These are phyloP conservation scores for Exophiala sp. DNA, from an alignment of 2,329 filamentous ascomycete genomes.

Conservation along the genomic window DNA sequence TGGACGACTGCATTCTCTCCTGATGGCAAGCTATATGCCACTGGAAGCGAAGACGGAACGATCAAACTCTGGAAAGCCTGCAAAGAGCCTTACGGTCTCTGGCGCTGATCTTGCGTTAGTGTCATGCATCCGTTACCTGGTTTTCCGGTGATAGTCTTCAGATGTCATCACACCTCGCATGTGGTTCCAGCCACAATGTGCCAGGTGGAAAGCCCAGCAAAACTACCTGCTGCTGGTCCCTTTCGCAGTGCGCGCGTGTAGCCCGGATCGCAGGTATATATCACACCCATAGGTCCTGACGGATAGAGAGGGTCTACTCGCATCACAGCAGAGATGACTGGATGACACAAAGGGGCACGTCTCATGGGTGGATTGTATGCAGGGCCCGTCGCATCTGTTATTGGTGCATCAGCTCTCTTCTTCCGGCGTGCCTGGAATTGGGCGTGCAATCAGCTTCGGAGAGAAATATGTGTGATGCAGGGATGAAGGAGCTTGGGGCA, in stretches of 20 bases:
- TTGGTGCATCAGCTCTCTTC: background rate
- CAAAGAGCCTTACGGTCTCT: slow-evolving; percentile 58
- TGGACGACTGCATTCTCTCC: slow-evolving; percentile 95
- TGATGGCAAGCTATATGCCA: slow-evolving; percentile 92
- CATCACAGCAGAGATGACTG: background rate
- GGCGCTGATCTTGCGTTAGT: slow-evolving; percentile 46
- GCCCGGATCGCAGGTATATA: background rate
- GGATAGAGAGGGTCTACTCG: background rate
- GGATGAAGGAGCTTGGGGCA: slow-evolving; percentile 2
- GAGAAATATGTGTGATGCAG: slow-evolving; percentile 1
- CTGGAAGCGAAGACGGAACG: slow-evolving; percentile 92
- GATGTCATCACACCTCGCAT: background rate
- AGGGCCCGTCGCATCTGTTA: background rate
- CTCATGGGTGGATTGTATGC: slow-evolving; percentile 3
- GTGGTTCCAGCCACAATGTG: no score
- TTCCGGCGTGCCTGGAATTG: background rate
- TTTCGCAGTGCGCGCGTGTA: background rate
- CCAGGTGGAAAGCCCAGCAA: no score
- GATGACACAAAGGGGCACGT: background rate
- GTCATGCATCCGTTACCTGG: background rate
- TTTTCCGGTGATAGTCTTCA: background rate
- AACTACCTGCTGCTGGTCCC: no score
- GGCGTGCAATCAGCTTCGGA: background rate
- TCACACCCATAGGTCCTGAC: background rate
- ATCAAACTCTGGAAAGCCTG: slow-evolving; percentile 83